These are phyloP conservation scores for Erysimum cheiri DNA, from an alignment of 441 rosid genomes.

Conservation along the genomic window DNA sequence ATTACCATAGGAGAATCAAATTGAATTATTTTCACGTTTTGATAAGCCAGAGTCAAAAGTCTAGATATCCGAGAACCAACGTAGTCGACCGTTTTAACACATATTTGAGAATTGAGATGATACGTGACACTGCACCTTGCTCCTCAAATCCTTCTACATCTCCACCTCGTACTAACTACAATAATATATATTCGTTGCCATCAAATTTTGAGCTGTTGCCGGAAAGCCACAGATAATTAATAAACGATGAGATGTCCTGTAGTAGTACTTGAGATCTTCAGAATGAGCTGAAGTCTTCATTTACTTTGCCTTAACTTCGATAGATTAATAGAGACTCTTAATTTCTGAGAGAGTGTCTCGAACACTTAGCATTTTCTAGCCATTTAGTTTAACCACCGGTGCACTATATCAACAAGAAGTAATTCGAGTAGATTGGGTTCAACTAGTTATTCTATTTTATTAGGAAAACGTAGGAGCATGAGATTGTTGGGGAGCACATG, in stretches of 20 bases:
- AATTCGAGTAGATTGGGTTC: slow-evolving; percentile 2
- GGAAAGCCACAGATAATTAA: neutral
- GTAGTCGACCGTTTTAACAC: neutral
- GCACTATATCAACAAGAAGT: slow-evolving; percentile 12
- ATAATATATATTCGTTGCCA: neutral
- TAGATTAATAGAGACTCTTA: neutral
- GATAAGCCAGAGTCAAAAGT: neutral
- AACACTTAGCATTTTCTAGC: slow-evolving; percentile 1
- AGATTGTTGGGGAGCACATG: slow-evolving; percentile 47
- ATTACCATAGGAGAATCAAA: neutral
- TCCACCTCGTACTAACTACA: neutral
- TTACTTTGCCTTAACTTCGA: neutral
- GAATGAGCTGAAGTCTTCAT: slow-evolving; percentile 12
- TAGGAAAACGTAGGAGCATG: slow-evolving; percentile 16
- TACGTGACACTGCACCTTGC: neutral
- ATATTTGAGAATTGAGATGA: slow-evolving; percentile 3
- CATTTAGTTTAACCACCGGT: slow-evolving; percentile 15
- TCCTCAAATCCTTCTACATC: neutral
- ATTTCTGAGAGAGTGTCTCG: neutral
- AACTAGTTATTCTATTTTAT: slow-evolving; percentile 6
- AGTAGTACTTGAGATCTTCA: slow-evolving; percentile 2
- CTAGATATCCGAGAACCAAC: slow-evolving; percentile 1
- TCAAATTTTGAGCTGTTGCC: neutral
- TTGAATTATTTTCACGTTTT: neutral
- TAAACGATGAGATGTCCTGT: neutral